Percentiles rank a stretch among this genome's conserved stretches.
These are phyloP conservation scores for Magnolia kwangsiensis DNA, from an alignment of 164 flowering plant species.

Conservation along the genomic window DNA sequence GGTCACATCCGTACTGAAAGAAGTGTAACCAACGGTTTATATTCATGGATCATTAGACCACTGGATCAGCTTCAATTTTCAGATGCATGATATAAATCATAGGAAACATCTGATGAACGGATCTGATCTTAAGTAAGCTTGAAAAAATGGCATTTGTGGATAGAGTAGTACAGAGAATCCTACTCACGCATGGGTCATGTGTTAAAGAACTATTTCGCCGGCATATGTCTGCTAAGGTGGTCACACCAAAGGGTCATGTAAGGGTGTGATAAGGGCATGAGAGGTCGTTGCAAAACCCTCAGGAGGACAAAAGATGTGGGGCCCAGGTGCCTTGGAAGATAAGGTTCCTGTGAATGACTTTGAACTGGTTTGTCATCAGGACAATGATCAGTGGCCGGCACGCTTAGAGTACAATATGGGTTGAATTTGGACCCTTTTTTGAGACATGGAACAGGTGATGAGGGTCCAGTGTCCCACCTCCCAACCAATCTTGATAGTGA, in stretches of 20 bases:
- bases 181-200: background rate
- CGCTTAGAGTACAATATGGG: conserved; percentile 5
- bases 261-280: background rate
- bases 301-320: conserved; percentile 14
- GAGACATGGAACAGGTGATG: conserved; percentile 22
- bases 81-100: too few species aligned
- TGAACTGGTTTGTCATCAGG: conserved; percentile 20
- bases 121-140: too few species aligned
- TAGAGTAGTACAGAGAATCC: background rate
- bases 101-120: too few species aligned
- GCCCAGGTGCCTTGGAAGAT: conserved; percentile 21
- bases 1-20: too few species aligned
- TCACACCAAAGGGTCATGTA: background rate
- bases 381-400: conserved; percentile 37
- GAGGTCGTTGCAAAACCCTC: background rate
- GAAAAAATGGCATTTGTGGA: too few species aligned
- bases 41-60: too few species aligned
- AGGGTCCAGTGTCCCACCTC: background rate
- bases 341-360: conserved; percentile 24
- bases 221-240: background rate
- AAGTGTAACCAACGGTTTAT: too few species aligned
- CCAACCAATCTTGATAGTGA: background rate
- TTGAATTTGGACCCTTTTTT: conserved; percentile 10
- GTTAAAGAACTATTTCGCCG: background rate
- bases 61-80: too few species aligned